These are phyloP conservation scores for Candida caryicola DNA, from an alignment of 805 yeast species.

Conservation along the genomic window DNA sequence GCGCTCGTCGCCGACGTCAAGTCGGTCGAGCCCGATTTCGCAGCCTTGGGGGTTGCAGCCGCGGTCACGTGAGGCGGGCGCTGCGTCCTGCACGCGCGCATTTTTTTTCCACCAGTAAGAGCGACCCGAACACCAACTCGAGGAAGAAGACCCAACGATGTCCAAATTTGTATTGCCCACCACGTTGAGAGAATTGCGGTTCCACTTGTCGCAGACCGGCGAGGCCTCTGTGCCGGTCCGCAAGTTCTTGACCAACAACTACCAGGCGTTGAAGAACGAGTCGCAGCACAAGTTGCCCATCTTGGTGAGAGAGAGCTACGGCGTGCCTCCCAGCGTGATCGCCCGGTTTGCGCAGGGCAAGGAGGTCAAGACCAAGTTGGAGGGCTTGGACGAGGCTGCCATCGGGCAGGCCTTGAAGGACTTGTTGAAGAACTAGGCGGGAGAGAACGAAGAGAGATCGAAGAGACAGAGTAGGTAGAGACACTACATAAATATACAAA, in stretches of 20 bases:
- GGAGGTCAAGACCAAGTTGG: conserved; percentile 48
- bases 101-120: conserved; percentile 11
- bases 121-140: conserved; percentile 71
- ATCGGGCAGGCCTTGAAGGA: conserved; percentile 39
- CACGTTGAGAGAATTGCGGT: conserved; percentile 74
- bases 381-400: conserved; percentile 46
- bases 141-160: conserved; percentile 29
- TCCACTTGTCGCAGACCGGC: conserved; percentile 80
- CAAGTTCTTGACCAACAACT: conserved; percentile 58
- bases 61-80: conserved; percentile 5
- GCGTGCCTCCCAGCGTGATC: conserved; percentile 68
- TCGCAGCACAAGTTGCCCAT: conserved; percentile 67
- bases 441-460: too few species aligned
- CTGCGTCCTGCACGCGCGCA: too few species aligned
- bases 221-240: conserved; percentile 65
- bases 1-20: conserved; percentile 14
- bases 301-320: conserved; percentile 72
- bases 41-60: conserved; percentile 2
- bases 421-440: conserved; percentile 32
- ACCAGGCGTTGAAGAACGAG: conserved; percentile 57
- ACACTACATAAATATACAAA: not conserved
- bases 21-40: conserved; percentile 8
- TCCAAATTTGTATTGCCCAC: conserved; percentile 46
- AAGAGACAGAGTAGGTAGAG: too few species aligned
- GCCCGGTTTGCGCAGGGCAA: conserved; percentile 65